Evolutionary conservation across 2,329 filamentous ascomycete genomes (phyloP), one percentile per base, ranked within the genome.

Genomic region (Colletotrichum siamense): DNA sequence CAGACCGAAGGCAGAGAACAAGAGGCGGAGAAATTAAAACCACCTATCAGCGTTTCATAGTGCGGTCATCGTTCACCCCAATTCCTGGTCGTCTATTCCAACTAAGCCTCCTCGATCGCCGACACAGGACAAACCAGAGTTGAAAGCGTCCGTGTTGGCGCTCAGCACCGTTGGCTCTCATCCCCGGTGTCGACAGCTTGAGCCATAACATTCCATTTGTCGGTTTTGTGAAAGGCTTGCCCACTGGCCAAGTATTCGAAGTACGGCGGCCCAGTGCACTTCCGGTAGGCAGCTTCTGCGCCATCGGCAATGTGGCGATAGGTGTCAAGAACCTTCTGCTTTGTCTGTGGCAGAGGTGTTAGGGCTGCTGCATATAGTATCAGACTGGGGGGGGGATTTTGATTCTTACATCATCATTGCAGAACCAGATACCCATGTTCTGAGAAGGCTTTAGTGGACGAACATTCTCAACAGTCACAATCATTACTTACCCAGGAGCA

Each of bases 291-390:
- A 12, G 57, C 57, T 15, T 63, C 15, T 2, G 68, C 68, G 13
- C 57, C 68, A 8, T 70, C 55, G 16, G 68, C 68, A 52, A 70
- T 70, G 16, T 49, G n/a, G 8, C 55, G 15, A 39, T 32, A 70
- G 34, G 67, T 18, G 2, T 55, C 28, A 26, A 68, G 65, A 9
- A 22, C 5, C 28, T 57, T 68, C 28, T 55, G 28, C 12, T 59
- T 36, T 16, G 30, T 59, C 44, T 36, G 13, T 28, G 55, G 9
- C 13, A 18, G 0, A 59, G 16, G 55, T 59, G 55, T 59, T 6
- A 59, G 55, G 8, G 5, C 55, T 64, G 5, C 32, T 39, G 3
- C 3, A 2, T 16, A 24, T 22, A 8, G 13, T 0, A 52, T 52
- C 6, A 24, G 44, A 52, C 10, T 22, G n/a, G 8, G 16, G n/a